These are phyloP conservation scores for Candida manassasensis DNA, from an alignment of 805 yeast species.

Conservation along the genomic window DNA sequence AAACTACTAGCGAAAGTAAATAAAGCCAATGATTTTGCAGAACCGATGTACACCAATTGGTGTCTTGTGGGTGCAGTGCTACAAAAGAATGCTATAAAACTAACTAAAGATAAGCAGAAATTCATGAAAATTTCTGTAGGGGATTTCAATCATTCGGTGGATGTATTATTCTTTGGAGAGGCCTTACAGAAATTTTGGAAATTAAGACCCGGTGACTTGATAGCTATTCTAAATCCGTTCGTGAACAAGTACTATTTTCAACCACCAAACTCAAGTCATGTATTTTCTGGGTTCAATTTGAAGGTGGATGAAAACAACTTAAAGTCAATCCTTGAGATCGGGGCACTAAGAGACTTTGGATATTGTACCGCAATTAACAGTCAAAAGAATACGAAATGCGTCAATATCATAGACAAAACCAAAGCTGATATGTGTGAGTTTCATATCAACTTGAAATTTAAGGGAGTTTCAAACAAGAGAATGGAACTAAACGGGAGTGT, in stretches of 20 bases:
- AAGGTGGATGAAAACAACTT: constrained; percentile 39
- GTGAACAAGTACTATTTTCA: constrained; percentile 31
- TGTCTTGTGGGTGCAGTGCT: constrained; percentile 70
- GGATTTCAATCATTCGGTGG: constrained; percentile 58
- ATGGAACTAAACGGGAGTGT: constrained; percentile 70
- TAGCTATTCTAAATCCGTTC: constrained; percentile 72
- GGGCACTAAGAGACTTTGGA: constrained; percentile 63
- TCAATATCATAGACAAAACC: constrained; percentile 52
- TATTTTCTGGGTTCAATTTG: constrained; percentile 44
- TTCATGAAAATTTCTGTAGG: constrained; percentile 62
- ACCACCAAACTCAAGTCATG: neutral
- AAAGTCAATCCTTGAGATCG: constrained; percentile 66
- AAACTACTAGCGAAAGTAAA: constrained; percentile 59
- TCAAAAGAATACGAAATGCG: constrained; percentile 50
- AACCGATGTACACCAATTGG: constrained; percentile 74
- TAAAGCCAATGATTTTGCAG: constrained; percentile 59
- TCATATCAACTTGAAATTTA: constrained; percentile 59
- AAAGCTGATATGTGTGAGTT: constrained; percentile 60
- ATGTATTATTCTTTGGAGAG: constrained; percentile 58
- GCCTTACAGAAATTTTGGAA: constrained; percentile 73
- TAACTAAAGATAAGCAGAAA: constrained; percentile 41
- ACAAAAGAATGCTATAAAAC: constrained; percentile 49
- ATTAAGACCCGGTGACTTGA: constrained; percentile 64
- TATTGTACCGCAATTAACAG: constrained; percentile 51
- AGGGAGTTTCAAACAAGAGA: constrained; percentile 53